phyloP scores from a whole-genome alignment of 805 yeast species.

The Pichia kluyveri region DNA sequence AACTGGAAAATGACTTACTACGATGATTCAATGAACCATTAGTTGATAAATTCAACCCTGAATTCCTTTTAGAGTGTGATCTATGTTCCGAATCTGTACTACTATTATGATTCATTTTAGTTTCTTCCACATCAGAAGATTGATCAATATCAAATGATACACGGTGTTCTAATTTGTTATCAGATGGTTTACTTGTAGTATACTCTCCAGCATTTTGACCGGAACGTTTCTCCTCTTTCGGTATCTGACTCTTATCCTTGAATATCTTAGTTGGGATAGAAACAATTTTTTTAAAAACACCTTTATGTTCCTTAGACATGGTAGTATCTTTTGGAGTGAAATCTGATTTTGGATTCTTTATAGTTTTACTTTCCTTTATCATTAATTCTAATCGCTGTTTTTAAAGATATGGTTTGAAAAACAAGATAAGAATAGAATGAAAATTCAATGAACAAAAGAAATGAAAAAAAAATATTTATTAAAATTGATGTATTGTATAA shows the following conservation, averaged over 20 bases:
- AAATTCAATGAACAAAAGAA: background rate
- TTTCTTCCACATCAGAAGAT: too few species aligned
- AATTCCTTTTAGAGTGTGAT: background rate
- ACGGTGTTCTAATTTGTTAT: background rate
- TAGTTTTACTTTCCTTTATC: background rate
- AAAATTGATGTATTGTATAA: too few species aligned
- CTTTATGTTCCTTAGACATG: background rate
- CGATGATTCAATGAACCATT: background rate
- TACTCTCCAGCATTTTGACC: background rate
- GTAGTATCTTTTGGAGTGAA: background rate
- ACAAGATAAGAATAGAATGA: too few species aligned
- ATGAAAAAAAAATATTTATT: background rate
- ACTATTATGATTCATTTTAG: background rate
- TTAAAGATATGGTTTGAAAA: too few species aligned
- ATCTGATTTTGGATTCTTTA: background rate
- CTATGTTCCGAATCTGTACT: background rate
- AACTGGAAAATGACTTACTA: background rate
- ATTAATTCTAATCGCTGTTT: background rate
- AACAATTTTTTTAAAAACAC: background rate
- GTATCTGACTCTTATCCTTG: background rate
- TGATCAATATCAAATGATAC: background rate
- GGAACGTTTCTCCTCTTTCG: background rate
- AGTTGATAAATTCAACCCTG: background rate
- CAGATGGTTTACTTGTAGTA: background rate
- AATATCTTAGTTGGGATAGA: background rate